A percentile compares a stretch with the other conserved stretches of the same genome.
These are phyloP conservation scores for Ascocoryne sarcoides DNA, from an alignment of 2,329 filamentous ascomycete species.

Conservation along the genomic window DNA sequence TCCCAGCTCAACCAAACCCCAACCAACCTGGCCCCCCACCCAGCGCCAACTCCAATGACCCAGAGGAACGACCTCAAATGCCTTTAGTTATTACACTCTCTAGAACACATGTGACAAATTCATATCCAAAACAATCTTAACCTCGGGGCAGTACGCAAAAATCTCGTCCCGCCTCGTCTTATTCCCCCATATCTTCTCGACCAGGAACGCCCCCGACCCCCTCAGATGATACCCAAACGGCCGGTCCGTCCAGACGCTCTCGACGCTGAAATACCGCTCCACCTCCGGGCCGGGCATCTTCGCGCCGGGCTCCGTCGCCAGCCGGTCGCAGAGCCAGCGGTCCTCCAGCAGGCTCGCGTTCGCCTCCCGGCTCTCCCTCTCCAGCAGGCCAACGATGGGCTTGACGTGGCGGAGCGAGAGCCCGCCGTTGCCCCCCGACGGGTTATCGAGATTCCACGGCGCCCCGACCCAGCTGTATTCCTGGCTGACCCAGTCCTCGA, in stretches of 20 bases:
- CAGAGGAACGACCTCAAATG: too few species aligned
- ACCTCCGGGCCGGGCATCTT: conserved; percentile 19
- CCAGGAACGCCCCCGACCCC: conserved; percentile 26
- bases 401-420: conserved; percentile 21
- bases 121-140: conserved; percentile 46
- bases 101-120: too few species aligned
- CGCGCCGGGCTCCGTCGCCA: conserved; percentile 16
- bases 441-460: conserved; percentile 19
- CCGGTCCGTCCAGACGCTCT: conserved; percentile 35
- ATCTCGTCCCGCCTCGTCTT: conserved; percentile 36
- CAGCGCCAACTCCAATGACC: too few species aligned
- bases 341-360: conserved; percentile 42
- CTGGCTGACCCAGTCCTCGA: conserved; percentile 41
- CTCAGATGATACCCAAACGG: conserved; percentile 48
- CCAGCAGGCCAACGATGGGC: conserved; percentile 19
- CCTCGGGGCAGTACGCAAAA: conserved; percentile 45
- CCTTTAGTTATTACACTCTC: too few species aligned
- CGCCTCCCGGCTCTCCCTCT: conserved; percentile 32
- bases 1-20: too few species aligned
- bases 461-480: conserved; percentile 38
- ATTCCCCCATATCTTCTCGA: conserved; percentile 36
- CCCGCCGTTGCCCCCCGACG: conserved; percentile 25
- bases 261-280: conserved; percentile 37
- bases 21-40: too few species aligned
- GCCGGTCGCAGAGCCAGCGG: conserved; percentile 35